phyloP scores from a whole-genome alignment of 169 alveolate genomes.

The Eimeria tenella region DNA sequence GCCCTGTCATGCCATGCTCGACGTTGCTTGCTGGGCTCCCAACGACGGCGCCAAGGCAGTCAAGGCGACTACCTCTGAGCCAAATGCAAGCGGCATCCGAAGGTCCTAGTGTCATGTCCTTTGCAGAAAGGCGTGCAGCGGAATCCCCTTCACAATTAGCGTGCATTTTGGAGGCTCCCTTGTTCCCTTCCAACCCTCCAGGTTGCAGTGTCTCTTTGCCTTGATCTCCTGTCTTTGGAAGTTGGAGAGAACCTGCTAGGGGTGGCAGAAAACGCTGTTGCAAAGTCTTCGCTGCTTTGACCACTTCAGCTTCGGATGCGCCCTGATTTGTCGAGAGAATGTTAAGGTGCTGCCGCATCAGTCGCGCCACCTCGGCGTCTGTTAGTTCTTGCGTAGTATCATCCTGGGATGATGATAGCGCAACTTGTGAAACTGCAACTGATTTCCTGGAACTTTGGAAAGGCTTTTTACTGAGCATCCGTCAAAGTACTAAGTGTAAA shows the following conservation, averaged over 20 bases:
- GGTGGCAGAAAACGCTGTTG: conserved; percentile 9
- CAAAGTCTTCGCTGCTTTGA: conserved; percentile 18
- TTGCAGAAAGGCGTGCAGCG: too few species aligned
- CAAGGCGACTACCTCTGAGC: too few species aligned
- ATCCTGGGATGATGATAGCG: background rate
- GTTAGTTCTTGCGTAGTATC: background rate
- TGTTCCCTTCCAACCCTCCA: background rate
- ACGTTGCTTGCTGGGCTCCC: background rate
- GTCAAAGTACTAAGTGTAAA: conserved; percentile 46
- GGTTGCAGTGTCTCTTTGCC: background rate
- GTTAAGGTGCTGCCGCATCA: conserved; percentile 66
- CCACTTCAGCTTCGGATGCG: conserved; percentile 28
- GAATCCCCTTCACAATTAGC: too few species aligned
- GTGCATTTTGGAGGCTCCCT: background rate
- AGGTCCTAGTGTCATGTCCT: background rate
- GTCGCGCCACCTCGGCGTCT: conserved; percentile 52
- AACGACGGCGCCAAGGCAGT: background rate
- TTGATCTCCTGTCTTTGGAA: conserved; percentile 1
- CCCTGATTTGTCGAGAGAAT: background rate
- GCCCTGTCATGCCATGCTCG: conserved; percentile 31
- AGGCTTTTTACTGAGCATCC: background rate
- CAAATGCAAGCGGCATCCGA: background rate
- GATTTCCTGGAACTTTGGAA: background rate
- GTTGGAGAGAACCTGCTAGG: background rate
- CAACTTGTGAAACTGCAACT: background rate